Evolutionary conservation across 139 green algal genomes (phyloP), one percentile per base, ranked within the genome.

Genomic region (Ulvella scutata): DNA sequence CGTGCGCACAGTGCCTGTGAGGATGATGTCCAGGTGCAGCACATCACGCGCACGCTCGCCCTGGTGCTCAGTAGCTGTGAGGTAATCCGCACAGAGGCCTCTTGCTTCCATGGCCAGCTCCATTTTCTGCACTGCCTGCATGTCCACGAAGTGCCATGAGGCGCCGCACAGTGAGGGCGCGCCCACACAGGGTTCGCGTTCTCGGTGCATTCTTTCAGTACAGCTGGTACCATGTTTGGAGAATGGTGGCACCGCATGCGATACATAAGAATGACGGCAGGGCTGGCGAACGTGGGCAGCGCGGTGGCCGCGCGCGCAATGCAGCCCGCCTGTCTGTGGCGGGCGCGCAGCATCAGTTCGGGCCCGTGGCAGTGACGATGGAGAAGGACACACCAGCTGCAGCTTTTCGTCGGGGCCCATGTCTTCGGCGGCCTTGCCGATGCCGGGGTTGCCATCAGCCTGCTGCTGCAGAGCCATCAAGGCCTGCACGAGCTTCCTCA

Each of bases 11-110:
- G 80, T 75, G 0, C 61, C 61, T 36, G 91, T 84, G 13, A 93
- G 76, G 0, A 87, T 86, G 37, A 90, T 43, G 79, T 93, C 88
- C 40, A 93, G 82, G 73, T 89, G 92, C 9, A 89, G 21, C 2
- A 90, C 77, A 33, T 92, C 88, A 37, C 51, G 51, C 51, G 51
- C 51, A n/a, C 51, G 51, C 6, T 67, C 51, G n/a, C 51, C 9
- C 51, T n/a, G n/a, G 51, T 26, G n/a, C n/a, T 39, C 44, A 35
- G 21, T 43, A 43, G 43, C 34, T 59, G 67, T n/a, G 37, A 84
- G 72, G 51, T 74, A 73, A 9, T 62, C 62, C 76, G 38, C 36
- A 20, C 80, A 44, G 36, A 79, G 59, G 39, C 76, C 74, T 13
- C 84, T 40, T 6, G 80, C 79, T 59, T 79, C 74, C 61, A 85